These are phyloP conservation scores for Phytophthora hybrid DNA, from an alignment of 352 stramenopile genomes.

Conservation along the genomic window DNA sequence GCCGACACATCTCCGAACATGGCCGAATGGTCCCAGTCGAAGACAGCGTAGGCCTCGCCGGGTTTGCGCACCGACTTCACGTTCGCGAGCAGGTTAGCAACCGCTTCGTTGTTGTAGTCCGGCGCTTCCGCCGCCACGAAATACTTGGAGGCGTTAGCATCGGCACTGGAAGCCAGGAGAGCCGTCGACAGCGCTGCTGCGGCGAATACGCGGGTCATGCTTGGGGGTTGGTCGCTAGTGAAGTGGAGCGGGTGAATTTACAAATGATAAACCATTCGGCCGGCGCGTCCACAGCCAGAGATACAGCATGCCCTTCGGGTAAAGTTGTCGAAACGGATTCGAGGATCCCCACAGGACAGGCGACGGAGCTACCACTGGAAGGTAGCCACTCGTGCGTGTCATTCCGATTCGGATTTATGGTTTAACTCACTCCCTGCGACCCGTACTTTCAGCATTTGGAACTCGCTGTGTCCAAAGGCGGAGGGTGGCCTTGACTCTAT, in stretches of 20 bases:
- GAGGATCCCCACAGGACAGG: background rate
- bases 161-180: constrained; percentile 3
- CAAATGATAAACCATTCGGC: background rate
- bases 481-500: too few relatives aligned
- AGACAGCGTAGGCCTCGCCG: constrained; percentile 48
- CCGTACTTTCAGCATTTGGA: background rate
- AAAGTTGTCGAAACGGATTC: background rate
- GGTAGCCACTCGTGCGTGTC: background rate
- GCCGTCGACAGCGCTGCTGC: constrained; percentile 8
- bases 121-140: constrained; percentile 51
- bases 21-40: constrained; percentile 65
- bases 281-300: background rate
- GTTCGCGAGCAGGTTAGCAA: constrained; percentile 38
- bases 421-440: background rate
- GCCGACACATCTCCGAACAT: constrained; percentile 61
- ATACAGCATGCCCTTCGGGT: background rate
- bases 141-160: constrained; percentile 8
- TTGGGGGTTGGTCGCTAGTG: background rate
- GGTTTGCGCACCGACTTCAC: constrained; percentile 28
- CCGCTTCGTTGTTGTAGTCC: constrained; percentile 52
- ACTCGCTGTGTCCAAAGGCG: background rate
- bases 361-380: background rate
- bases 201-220: constrained; percentile 10
- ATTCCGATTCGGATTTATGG: background rate
- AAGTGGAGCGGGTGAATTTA: background rate